Evolutionary conservation across 164 flowering plant species (phyloP).

Genomic region (Taxillus chinensis): DNA sequence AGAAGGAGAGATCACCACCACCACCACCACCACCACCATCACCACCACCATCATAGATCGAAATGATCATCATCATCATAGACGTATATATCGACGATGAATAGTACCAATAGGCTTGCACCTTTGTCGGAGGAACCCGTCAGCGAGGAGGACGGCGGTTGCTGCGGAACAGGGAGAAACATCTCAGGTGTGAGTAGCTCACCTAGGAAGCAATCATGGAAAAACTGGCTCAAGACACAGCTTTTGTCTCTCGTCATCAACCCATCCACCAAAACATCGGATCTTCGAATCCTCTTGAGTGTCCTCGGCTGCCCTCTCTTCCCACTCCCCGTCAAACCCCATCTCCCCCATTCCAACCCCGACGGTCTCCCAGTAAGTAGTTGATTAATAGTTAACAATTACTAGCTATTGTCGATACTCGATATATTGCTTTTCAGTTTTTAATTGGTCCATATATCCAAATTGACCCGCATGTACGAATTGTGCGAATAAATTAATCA

Average conservation of each 20-base stretch:
- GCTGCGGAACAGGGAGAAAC: neutral
- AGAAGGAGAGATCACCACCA: no score
- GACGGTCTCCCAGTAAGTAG: neutral
- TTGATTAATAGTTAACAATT: no score
- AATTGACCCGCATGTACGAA: no score
- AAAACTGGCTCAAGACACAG: slow-evolving; percentile 51
- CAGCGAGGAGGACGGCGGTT: slow-evolving; percentile 25
- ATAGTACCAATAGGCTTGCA: slow-evolving; percentile 46
- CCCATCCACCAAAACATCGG: slow-evolving; percentile 46
- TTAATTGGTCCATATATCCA: no score
- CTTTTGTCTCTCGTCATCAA: slow-evolving; percentile 22
- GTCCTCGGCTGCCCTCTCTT: slow-evolving; percentile 81
- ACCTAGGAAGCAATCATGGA: slow-evolving; percentile 37
- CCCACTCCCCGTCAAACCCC: slow-evolving; percentile 37
- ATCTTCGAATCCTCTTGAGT: slow-evolving; percentile 54
- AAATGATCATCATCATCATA: no score
- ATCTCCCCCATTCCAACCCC: slow-evolving; percentile 10
- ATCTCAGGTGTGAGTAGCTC: slow-evolving; percentile 1
- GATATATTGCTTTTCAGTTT: no score
- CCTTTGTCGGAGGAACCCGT: slow-evolving; percentile 67
- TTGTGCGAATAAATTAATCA: no score
- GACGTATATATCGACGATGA: no score
- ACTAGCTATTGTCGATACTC: no score
- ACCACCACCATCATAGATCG: no score
- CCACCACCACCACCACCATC: no score